phyloP scores from a whole-genome alignment of 2,329 filamentous ascomycete genomes.

The Botrytis cinerea region DNA sequence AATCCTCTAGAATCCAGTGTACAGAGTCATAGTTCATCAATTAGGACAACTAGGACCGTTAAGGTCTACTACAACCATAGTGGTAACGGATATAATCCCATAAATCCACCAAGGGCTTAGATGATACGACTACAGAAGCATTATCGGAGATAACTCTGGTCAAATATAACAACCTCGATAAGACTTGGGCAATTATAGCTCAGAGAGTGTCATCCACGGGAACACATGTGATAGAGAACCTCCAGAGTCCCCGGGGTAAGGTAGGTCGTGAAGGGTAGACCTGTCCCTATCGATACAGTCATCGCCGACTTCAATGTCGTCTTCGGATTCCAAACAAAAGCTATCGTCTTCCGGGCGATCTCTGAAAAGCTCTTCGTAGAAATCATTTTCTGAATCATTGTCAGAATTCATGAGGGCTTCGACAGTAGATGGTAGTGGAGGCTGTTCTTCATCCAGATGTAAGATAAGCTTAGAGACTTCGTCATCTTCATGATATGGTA shows the following conservation, averaged over 20 bases:
- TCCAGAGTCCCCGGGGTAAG: background rate
- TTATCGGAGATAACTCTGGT: too few relatives aligned
- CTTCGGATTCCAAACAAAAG: background rate
- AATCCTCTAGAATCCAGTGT: too few relatives aligned
- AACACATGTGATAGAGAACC: background rate
- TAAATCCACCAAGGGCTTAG: too few relatives aligned
- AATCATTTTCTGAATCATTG: background rate
- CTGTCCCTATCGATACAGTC: too few relatives aligned
- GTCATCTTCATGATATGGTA: background rate
- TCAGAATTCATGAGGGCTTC: background rate
- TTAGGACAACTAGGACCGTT: too few relatives aligned
- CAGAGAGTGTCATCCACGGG: background rate
- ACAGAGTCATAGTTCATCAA: too few relatives aligned
- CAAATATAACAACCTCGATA: background rate
- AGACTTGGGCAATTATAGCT: background rate
- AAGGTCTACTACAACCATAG: too few relatives aligned
- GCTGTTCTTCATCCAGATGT: background rate
- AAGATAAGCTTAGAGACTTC: background rate
- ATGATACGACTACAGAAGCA: too few relatives aligned
- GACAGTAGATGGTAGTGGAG: fast-evolving
- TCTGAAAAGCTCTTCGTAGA: background rate
- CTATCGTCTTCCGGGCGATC: background rate
- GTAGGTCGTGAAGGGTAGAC: background rate
- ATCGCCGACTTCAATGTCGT: background rate
- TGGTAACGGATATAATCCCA: too few relatives aligned